These are phyloP conservation scores for Fusarium drepaniforme DNA, from an alignment of 2,329 filamentous ascomycete species.

Conservation along the genomic window DNA sequence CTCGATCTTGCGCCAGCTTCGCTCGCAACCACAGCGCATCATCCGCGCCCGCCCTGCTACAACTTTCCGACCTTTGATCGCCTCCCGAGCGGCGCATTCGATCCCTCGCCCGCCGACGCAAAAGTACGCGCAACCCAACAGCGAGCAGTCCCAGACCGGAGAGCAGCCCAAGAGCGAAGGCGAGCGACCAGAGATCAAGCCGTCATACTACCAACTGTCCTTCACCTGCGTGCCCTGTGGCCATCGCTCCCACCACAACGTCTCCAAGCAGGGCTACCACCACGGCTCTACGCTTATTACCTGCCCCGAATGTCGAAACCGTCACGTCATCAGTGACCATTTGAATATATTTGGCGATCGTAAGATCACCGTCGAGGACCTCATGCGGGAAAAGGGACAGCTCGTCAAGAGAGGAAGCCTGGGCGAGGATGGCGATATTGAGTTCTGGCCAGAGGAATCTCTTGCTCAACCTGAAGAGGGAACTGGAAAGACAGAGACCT, in stretches of 20 bases:
- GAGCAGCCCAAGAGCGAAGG: constrained; percentile 46
- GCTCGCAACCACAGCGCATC: constrained; percentile 27
- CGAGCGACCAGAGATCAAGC: constrained; percentile 46
- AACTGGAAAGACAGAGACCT: constrained; percentile 22
- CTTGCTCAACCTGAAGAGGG: constrained; percentile 39
- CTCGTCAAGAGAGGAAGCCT: constrained; percentile 78
- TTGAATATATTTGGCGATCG: constrained; percentile 81
- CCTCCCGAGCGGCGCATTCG: constrained; percentile 49
- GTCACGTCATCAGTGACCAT: constrained; percentile 94
- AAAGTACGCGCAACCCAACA: constrained; percentile 23
- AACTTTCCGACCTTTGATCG: constrained; percentile 26
- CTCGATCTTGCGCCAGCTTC: constrained; percentile 34
- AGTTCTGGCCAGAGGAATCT: constrained; percentile 86
- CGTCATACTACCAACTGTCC: constrained; percentile 85
- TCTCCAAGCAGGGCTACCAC: constrained; percentile 97
- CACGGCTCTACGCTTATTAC: constrained; percentile 88
- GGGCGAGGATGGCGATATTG: constrained; percentile 85
- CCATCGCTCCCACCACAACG: constrained; percentile 81
- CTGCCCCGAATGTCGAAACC: constrained; percentile 86
- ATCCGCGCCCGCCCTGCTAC: constrained; percentile 16
- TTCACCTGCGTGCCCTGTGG: constrained; percentile 94
- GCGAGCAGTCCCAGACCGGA: constrained; percentile 14
- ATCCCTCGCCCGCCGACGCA: constrained; percentile 51
- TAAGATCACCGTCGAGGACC: constrained; percentile 78
- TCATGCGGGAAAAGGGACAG: constrained; percentile 81